These are phyloP conservation scores for Candida tallmaniae DNA, from an alignment of 805 yeast species.

Conservation along the genomic window DNA sequence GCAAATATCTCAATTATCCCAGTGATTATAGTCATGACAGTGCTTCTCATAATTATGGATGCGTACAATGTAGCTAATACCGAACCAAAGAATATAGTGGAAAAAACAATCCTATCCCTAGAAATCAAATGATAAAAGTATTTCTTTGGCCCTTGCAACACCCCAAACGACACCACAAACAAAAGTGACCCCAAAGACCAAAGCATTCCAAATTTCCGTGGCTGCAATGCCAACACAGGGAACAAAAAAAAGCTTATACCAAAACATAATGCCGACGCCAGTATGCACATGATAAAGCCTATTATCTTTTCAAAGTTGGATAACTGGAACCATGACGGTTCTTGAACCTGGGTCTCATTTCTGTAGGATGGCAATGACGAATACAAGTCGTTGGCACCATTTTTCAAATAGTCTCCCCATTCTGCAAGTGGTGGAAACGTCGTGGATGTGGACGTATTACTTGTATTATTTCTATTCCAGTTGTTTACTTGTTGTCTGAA, in stretches of 20 bases:
- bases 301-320: conserved; percentile 77
- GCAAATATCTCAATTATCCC: conserved; percentile 78
- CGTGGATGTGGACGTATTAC: not conserved
- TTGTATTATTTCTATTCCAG: conserved; percentile 18
- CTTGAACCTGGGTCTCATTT: conserved; percentile 38
- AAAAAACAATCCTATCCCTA: conserved; percentile 72
- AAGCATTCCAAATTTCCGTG: conserved; percentile 81
- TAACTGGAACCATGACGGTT: conserved; percentile 73
- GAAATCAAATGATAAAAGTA: conserved; percentile 73
- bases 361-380: conserved; percentile 61
- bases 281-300: conserved; percentile 71
- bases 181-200: conserved; percentile 92
- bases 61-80: conserved; percentile 75
- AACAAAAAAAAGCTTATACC: conserved; percentile 74
- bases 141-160: conserved; percentile 86
- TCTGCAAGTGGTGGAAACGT: conserved; percentile 28
- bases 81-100: conserved; percentile 74
- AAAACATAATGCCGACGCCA: conserved; percentile 78
- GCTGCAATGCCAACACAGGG: conserved; percentile 85
- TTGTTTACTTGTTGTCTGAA: conserved; percentile 31
- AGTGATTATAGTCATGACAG: conserved; percentile 71
- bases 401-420: conserved; percentile 41
- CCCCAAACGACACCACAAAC: conserved; percentile 85
- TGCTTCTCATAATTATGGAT: conserved; percentile 61
- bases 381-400: conserved; percentile 54